Evolutionary conservation across 768 basidiomycete genomes (phyloP), one percentile per base, ranked within the genome.

Genomic region (Dioszegia hungarica): DNA sequence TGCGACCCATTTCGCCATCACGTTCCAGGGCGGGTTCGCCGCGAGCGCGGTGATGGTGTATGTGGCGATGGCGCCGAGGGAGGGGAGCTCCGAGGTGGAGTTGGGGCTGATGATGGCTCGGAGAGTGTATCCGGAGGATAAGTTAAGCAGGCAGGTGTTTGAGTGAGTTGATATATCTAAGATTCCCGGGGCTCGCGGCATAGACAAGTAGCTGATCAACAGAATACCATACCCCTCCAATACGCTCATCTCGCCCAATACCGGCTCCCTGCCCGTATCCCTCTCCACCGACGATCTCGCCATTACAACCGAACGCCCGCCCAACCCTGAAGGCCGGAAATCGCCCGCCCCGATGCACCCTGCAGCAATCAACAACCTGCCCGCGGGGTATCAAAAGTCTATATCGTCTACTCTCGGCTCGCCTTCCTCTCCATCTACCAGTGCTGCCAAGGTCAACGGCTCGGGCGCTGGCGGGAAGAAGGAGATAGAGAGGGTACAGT

Each of bases 11-110:
- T 47, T 75, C n/a, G 70, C 74, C 2, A 36, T 75, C 19, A 71
- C 69, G 15, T 75, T 75, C 43, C 74, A 75, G 43, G 74, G 74
- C 28, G 74, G 74, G 1, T 75, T 75, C 44, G 65, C 68, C 8
- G 68, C 60, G 14, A 72, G 67, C 14, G 38, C 63, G 8, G 48
- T 58, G 2, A 47, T 46, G 12, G 58, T 75, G 1, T 74, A 70
- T 57, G 58, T 74, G 1, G 72, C 72, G 24, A 50, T 55, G 20
- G 57, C 48, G 27, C 40, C 50, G 6, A 49, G 43, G 19, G 56
- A 48, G 12, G 58, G 56, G 11, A 52, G 52, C 31, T 56, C 50
- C 19, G 63, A 54, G 3, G 55, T 64, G 1, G 59, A 64, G 3
- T 41, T 68, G 55, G 74, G 68, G 5, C 57, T 73, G 55, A 60